These are phyloP conservation scores for Sporobolus alterniflorus DNA, from an alignment of 202 grass and related monocot genomes.

Conservation along the genomic window DNA sequence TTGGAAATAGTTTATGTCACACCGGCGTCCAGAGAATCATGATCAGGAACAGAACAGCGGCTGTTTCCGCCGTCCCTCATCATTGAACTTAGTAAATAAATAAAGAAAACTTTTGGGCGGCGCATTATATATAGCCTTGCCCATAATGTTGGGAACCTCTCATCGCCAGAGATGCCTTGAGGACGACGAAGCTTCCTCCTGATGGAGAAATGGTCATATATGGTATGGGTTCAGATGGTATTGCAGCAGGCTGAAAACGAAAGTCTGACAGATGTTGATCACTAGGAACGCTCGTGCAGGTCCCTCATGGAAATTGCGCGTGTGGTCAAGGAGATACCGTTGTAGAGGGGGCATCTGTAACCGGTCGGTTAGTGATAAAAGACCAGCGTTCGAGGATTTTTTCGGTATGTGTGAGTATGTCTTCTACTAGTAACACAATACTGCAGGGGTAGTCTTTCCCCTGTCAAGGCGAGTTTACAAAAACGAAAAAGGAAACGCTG, in stretches of 20 bases:
- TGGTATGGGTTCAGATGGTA: background rate
- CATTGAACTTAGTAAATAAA: slow-evolving; percentile 11
- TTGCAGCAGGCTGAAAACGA: background rate
- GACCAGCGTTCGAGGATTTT: too few species aligned
- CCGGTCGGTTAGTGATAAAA: too few species aligned
- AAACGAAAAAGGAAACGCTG: background rate
- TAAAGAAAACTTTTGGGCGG: slow-evolving; percentile 11
- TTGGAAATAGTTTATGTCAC: slow-evolving; percentile 8
- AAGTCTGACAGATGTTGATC: background rate
- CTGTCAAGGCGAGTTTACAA: too few species aligned
- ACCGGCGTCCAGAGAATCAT: background rate
- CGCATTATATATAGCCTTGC: background rate
- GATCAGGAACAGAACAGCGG: background rate
- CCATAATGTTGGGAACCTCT: slow-evolving; percentile 4
- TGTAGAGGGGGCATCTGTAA: too few species aligned
- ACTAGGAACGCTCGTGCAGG: background rate
- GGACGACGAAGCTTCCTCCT: background rate
- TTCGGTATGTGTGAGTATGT: too few species aligned
- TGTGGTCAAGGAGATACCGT: background rate
- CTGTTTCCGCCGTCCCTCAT: slow-evolving; percentile 8
- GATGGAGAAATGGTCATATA: background rate
- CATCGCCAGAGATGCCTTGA: background rate
- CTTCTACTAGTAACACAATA: too few species aligned
- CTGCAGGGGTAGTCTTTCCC: too few species aligned
- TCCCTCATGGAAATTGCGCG: background rate